These are phyloP conservation scores for Castanopsis chinensis DNA, from an alignment of 306 rosid genomes.

Conservation along the genomic window DNA sequence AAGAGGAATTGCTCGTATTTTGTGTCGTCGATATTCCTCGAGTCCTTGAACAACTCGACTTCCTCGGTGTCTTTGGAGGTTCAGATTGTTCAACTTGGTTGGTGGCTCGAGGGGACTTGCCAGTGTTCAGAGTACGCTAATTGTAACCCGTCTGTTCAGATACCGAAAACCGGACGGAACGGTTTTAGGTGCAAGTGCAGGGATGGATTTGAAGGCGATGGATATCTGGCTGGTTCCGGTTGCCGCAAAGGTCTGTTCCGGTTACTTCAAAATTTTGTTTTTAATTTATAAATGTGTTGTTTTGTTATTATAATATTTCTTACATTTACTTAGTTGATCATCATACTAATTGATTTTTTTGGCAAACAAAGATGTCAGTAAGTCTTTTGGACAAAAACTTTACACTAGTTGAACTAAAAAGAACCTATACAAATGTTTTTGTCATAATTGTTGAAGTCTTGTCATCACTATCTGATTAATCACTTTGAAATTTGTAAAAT, in stretches of 20 bases:
- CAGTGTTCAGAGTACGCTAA: slow-evolving; percentile 49
- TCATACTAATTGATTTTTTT: no score
- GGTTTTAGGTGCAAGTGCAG: slow-evolving; percentile 61
- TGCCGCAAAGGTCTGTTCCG: slow-evolving; percentile 78
- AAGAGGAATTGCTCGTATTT: slow-evolving; percentile 39
- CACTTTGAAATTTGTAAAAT: no score
- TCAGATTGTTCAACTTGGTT: slow-evolving; percentile 61
- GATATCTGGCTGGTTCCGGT: slow-evolving; percentile 58
- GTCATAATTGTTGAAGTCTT: no score
- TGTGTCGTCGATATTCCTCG: slow-evolving; percentile 56
- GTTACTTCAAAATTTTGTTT: neutral
- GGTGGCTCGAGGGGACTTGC: slow-evolving; percentile 83
- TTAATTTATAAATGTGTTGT: no score
- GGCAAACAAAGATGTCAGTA: no score
- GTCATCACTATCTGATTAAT: no score
- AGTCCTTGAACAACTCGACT: slow-evolving; percentile 25
- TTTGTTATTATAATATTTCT: no score
- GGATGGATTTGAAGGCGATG: slow-evolving; percentile 67
- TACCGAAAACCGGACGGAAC: slow-evolving; percentile 27
- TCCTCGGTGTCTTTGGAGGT: slow-evolving; percentile 56
- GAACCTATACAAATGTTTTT: rapidly evolving
- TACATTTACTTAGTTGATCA: no score
- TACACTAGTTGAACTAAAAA: neutral
- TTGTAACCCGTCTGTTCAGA: slow-evolving; percentile 27
- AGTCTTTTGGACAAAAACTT: neutral